Evolutionary conservation across 768 basidiomycete genomes (phyloP).

Genomic region (Hygrophoropsis aurantiaca): DNA sequence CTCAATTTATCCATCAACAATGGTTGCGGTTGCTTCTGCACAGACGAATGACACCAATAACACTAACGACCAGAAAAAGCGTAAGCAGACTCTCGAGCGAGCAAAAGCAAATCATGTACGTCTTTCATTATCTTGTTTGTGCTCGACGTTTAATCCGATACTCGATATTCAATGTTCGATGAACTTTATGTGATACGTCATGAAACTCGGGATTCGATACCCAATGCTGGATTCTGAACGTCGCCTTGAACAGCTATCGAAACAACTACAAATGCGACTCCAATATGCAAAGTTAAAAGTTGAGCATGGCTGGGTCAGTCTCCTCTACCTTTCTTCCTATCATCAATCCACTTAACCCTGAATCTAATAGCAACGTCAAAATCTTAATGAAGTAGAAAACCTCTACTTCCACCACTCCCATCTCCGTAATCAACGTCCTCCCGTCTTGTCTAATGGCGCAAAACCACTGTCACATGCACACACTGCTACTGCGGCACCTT

Average conservation of each 20-base stretch:
- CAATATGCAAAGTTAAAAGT: slow-evolving; percentile 80
- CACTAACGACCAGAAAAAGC: slow-evolving; percentile 39
- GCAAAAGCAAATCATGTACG: slow-evolving; percentile 59
- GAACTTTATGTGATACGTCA: too few species aligned
- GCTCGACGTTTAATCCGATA: too few species aligned
- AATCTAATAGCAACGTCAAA: slow-evolving; percentile 66
- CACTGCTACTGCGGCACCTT: slow-evolving; percentile 2
- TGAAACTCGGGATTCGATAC: too few species aligned
- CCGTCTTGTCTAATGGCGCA: slow-evolving; percentile 12
- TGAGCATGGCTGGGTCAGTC: slow-evolving; percentile 76
- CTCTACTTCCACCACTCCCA: slow-evolving; percentile 78
- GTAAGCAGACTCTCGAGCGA: slow-evolving; percentile 53
- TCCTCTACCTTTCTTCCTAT: neutral
- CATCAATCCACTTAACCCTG: slow-evolving; percentile 4
- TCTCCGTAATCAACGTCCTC: slow-evolving; percentile 30
- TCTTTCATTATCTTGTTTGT: too few species aligned
- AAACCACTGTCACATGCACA: slow-evolving; percentile 11
- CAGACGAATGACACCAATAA: too few species aligned
- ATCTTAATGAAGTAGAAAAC: slow-evolving; percentile 79
- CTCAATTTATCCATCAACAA: too few species aligned
- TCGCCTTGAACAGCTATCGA: slow-evolving; percentile 51
- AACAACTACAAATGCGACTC: slow-evolving; percentile 70
- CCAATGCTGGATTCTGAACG: neutral
- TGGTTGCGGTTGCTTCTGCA: too few species aligned
- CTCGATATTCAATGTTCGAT: too few species aligned